A percentile compares a stretch with the other conserved stretches of the same genome.
These are phyloP conservation scores for Medicago truncatula DNA, from an alignment of 306 rosid species.

Conservation along the genomic window MtrunA17r5.0-ANR NC_053042.1:2243501-2244000, in stretches of 20 bases:
- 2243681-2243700: conserved; percentile 46
- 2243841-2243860: conserved; percentile 37
- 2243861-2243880: conserved; percentile 42
- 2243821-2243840: conserved; percentile 34
- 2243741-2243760: conserved; percentile 44
- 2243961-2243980: conserved; percentile 38
- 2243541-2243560: conserved; percentile 43
- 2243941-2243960: conserved; percentile 44
- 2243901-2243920: conserved; percentile 40
- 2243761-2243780: conserved; percentile 40
- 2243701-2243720: conserved; percentile 39
- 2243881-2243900: conserved; percentile 43
- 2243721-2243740: conserved; percentile 48
- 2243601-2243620: conserved; percentile 45
- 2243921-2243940: conserved; percentile 42
- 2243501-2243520: conserved; percentile 43
- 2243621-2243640: conserved; percentile 42
- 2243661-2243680: conserved; percentile 32
- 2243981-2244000: conserved; percentile 26
- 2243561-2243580: conserved; percentile 46
- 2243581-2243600: conserved; percentile 44
- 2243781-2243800: conserved; percentile 33
- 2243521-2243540: conserved; percentile 48
- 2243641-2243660: conserved; percentile 47
- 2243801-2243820: conserved; percentile 43